phyloP scores from a whole-genome alignment of 1,139 yeast genomes.

The Candida glucosophila region DNA sequence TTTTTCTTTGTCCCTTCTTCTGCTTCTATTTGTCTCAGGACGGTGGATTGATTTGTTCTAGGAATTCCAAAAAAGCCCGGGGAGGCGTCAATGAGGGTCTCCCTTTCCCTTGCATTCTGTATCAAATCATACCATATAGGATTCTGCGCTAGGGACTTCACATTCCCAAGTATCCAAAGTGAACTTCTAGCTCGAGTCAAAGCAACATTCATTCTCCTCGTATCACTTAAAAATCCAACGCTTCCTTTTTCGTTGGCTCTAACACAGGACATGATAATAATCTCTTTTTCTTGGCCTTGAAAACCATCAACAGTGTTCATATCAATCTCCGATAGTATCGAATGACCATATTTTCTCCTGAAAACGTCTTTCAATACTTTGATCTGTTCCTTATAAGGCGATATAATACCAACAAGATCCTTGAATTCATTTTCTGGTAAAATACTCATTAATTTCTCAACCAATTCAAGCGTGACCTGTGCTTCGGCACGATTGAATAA shows the following conservation, averaged over 20 bases:
- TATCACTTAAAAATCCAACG: constrained; percentile 84
- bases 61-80: constrained; percentile 40
- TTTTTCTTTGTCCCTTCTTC: not conserved
- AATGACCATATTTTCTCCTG: constrained; percentile 48
- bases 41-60: too few species aligned
- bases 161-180: constrained; percentile 86
- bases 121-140: constrained; percentile 64
- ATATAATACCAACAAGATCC: constrained; percentile 80
- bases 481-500: constrained; percentile 68
- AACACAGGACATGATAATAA: constrained; percentile 90
- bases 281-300: constrained; percentile 96
- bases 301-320: constrained; percentile 96
- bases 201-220: constrained; percentile 93
- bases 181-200: constrained; percentile 89
- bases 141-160: constrained; percentile 50
- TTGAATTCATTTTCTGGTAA: constrained; percentile 47
- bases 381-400: constrained; percentile 92
- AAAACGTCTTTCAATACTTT: constrained; percentile 50
- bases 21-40: constrained; percentile 9
- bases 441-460: constrained; percentile 43
- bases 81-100: constrained; percentile 21
- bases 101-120: constrained; percentile 50
- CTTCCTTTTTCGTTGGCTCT: constrained; percentile 63
- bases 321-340: constrained; percentile 61
- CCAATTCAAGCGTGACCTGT: constrained; percentile 59